Conservation (phyloP, 352 stramenopile species). For the Pythium diclinum region DNA sequence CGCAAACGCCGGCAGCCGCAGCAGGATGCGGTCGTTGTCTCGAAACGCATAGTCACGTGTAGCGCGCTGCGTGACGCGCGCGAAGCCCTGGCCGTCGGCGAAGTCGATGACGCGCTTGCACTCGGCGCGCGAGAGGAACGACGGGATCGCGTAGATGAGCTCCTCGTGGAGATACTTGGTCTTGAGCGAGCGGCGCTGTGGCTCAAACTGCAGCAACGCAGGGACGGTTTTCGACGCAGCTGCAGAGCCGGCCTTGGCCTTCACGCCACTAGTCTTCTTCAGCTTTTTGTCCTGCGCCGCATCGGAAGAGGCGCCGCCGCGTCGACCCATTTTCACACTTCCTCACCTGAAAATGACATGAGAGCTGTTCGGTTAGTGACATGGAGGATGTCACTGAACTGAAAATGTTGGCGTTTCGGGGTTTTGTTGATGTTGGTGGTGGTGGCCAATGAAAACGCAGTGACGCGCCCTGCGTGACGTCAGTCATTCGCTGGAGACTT, state of each 20-base stretch:
- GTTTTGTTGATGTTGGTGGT: not conserved
- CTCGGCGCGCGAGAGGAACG: conserved; percentile 58
- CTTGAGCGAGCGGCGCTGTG: conserved; percentile 33
- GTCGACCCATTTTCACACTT: conserved; percentile 8
- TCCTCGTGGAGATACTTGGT: conserved; percentile 45
- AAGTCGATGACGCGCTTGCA: conserved; percentile 62
- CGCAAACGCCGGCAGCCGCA: conserved; percentile 59
- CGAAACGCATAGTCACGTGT: conserved; percentile 64
- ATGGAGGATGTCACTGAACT: conserved; percentile 2
- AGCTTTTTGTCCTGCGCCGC: conserved; percentile 10
- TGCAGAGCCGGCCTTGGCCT: not conserved
- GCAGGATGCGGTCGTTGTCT: conserved; percentile 71
- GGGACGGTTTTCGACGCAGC: conserved; percentile 20
- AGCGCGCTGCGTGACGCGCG: conserved; percentile 67
- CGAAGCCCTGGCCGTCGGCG: conserved; percentile 52
- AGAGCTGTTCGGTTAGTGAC: conserved; percentile 6
- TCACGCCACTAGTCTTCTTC: conserved; percentile 5
- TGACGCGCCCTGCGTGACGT: conserved; percentile 30
- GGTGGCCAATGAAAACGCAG: conserved; percentile 21
- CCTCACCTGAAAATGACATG: not conserved
- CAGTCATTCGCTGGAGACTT: conserved; percentile 12
- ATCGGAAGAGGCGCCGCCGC: not conserved
- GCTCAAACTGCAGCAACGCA: conserved; percentile 45
- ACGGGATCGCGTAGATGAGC: conserved; percentile 64
- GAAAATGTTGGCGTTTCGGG: not conserved